Base-by-base conservation (phyloP, 495 filamentous ascomycete species). In the Filosporella fistucella region DNA sequence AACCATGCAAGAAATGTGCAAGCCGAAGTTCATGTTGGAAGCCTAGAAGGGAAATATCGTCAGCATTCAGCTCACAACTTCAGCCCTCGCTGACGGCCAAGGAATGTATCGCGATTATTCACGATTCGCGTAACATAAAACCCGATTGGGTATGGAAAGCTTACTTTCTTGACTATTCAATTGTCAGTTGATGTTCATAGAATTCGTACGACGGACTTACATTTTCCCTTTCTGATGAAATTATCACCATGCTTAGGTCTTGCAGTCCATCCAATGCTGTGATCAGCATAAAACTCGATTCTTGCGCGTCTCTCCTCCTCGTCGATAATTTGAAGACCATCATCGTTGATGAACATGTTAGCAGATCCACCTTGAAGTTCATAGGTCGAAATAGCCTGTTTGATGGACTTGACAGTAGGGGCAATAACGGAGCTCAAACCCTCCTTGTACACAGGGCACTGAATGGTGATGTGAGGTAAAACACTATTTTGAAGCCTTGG, bases 11-110 rank as follows among this genome's bases (percentile, higher is more conserved):
- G 83, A 86, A 49, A 90, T 74, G 72, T 85, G 83, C 26, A 91
- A 68, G 9, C 74, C 85, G 52, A 76, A 91, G 67, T 91, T 91
- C 86, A 91, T 91, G 70, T 91, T 91, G 23, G 82, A 86, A 10
- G 85, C 85, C 76, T 89, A 40, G 37, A 52, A 32, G 8, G 35
- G 37, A 12, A 26, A 48, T 42, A 51, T 40, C 41, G 45, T 8
- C 28, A 8, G n/a, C 28, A 8, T 30, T n/a, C 8, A 30, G 8
- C 8, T 30, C 8, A 30, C 28, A 8, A 8, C n/a, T 8, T 30
- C 8, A n/a, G 8, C 8, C n/a, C 28, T 30, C 28, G 28, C 28
- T 8, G 28, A 8, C 28, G n/a, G n/a, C 28, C 8, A 30, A 8
- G n/a, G 28, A 8, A 8, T 30, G 8, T 30, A 30, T 8, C 8